Percentiles rank a stretch among this genome's conserved stretches.
These are phyloP conservation scores for Picocystis sp. DNA, from an alignment of 163 green algal species.

Conservation along the genomic window DNA sequence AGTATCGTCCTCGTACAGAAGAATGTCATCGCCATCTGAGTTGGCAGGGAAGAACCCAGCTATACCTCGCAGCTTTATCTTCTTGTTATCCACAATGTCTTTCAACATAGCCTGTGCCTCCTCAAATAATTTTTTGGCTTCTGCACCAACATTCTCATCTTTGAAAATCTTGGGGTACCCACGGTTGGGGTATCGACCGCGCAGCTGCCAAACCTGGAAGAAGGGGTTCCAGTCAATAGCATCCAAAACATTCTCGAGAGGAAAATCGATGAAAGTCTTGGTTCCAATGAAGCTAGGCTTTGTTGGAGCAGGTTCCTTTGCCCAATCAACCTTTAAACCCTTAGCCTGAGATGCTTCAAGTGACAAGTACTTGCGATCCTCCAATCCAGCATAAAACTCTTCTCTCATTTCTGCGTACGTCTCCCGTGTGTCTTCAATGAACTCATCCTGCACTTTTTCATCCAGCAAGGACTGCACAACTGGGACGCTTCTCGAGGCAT, in stretches of 20 bases:
- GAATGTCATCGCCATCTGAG: slow-evolving; percentile 81
- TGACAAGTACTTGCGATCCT: slow-evolving; percentile 83
- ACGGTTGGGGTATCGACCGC: slow-evolving; percentile 91
- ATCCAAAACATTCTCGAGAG: slow-evolving; percentile 73
- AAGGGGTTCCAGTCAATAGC: slow-evolving; percentile 99
- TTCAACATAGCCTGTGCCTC: slow-evolving; percentile 69
- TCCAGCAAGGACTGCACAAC: slow-evolving; percentile 78
- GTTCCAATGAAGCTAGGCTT: slow-evolving; percentile 47
- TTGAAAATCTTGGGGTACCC: slow-evolving; percentile 99
- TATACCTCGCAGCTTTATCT: slow-evolving; percentile 56
- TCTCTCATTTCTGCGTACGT: slow-evolving; percentile 86
- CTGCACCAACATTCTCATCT: slow-evolving; percentile 79
- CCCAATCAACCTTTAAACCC: slow-evolving; percentile 59
- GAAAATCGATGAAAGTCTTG: slow-evolving; percentile 49
- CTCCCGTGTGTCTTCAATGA: slow-evolving; percentile 61
- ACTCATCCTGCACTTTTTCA: slow-evolving; percentile 41
- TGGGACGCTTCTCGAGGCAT: slow-evolving; percentile 79
- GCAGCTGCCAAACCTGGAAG: slow-evolving; percentile 97
- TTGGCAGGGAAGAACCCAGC: slow-evolving; percentile 83
- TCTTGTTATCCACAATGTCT: slow-evolving; percentile 73
- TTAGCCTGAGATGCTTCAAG: slow-evolving; percentile 43
- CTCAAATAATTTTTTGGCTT: slow-evolving; percentile 93
- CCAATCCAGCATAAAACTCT: slow-evolving; percentile 88
- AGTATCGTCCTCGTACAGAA: slow-evolving; percentile 68
- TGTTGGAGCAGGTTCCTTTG: slow-evolving; percentile 51